phyloP scores from a whole-genome alignment of 2,329 filamentous ascomycete genomes.

The Epichloe elymi region DNA sequence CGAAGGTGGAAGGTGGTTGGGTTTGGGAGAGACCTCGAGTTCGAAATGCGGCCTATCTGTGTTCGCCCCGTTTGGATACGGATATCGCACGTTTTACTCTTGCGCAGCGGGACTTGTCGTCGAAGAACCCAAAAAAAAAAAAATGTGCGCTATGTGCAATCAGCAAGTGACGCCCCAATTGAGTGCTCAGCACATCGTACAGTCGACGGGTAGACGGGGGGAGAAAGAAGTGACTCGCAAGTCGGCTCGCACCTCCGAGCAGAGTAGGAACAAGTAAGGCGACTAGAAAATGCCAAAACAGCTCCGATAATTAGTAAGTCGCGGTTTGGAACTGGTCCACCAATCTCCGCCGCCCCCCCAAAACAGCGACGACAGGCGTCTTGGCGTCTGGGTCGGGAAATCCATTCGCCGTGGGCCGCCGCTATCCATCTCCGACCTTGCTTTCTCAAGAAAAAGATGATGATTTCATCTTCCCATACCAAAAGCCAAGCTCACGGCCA shows the following conservation, averaged over 20 bases:
- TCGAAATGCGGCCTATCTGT: no score
- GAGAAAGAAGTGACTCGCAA: background rate
- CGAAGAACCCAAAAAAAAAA: background rate
- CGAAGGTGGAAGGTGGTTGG: background rate
- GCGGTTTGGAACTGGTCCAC: slow-evolving; percentile 1
- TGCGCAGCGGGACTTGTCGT: no score
- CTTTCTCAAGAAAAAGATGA: slow-evolving; percentile 1
- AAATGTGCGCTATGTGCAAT: background rate
- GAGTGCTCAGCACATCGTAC: background rate
- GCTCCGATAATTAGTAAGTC: slow-evolving; percentile 6
- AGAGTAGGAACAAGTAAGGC: slow-evolving; percentile 1
- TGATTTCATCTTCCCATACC: slow-evolving; percentile 6
- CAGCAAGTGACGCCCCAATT: background rate
- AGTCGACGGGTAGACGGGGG: background rate
- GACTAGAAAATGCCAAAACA: slow-evolving; percentile 8
- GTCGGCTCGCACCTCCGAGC: background rate
- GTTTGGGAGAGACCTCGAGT: no score
- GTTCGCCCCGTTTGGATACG: no score
- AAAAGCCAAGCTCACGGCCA: background rate
- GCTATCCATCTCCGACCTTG: slow-evolving; percentile 13
- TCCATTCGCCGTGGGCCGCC: slow-evolving; percentile 19
- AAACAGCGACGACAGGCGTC: slow-evolving; percentile 6
- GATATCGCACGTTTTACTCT: no score
- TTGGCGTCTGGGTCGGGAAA: slow-evolving; percentile 19
- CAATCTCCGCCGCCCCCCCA: background rate